Evolutionary conservation across 2,329 filamentous ascomycete genomes (phyloP).

Genomic region (Ophiostoma angusticollis): DNA sequence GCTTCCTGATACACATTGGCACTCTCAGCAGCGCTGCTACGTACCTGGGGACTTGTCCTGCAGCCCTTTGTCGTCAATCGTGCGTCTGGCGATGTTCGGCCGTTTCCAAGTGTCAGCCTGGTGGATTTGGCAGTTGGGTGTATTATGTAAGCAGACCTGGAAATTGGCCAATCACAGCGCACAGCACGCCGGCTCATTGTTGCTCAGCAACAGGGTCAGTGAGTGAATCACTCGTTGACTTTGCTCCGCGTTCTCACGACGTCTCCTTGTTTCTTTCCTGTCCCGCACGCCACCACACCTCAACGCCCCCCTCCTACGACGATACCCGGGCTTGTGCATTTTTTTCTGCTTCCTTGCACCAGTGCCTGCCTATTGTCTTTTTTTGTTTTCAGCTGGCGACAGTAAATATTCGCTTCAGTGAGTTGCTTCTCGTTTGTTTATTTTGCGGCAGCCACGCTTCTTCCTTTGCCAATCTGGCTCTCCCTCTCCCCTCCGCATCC

Average conservation of each 20-base stretch:
- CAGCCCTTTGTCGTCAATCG: neutral
- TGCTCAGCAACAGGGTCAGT: slow-evolving; percentile 9
- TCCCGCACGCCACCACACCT: slow-evolving; percentile 3
- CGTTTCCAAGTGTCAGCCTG: slow-evolving; percentile 6
- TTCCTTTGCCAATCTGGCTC: too few species aligned
- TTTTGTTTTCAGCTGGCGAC: too few species aligned
- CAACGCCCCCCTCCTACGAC: neutral
- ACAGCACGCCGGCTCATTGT: neutral
- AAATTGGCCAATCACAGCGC: slow-evolving; percentile 8
- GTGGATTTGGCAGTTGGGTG: neutral
- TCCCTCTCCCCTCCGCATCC: too few species aligned
- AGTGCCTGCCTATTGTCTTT: slow-evolving; percentile 4
- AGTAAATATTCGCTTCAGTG: too few species aligned
- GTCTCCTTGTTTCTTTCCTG: neutral
- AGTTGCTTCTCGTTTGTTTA: too few species aligned
- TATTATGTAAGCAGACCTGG: slow-evolving; percentile 2
- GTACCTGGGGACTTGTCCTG: too few species aligned
- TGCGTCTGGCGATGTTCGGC: neutral
- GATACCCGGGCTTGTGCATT: slow-evolving; percentile 2
- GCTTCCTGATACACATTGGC: too few species aligned
- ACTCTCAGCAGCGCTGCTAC: too few species aligned
- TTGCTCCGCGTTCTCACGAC: neutral
- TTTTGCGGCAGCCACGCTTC: too few species aligned
- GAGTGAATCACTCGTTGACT: neutral
- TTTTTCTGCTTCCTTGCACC: neutral